phyloP scores from a whole-genome alignment of 441 rosid species.

The Mallotus japonicus region DNA sequence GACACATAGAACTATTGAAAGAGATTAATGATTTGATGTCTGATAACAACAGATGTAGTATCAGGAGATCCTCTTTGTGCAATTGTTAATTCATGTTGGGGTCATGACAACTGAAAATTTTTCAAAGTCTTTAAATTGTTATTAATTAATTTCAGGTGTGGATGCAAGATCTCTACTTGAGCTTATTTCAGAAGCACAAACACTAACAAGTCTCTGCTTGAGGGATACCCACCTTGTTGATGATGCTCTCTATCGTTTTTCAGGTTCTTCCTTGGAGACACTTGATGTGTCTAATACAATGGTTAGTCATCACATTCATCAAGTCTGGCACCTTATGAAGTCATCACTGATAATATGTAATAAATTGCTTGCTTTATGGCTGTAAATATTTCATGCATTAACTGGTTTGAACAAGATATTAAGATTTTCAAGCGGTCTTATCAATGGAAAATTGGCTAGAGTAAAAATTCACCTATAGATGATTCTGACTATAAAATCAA shows the following conservation, averaged over 20 bases:
- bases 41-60: slow-evolving; percentile 2
- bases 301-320: slow-evolving; percentile 43
- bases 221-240: slow-evolving; percentile 59
- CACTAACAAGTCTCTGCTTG: slow-evolving; percentile 64
- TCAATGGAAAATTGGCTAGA: not conserved
- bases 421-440: not conserved
- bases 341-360: not conserved
- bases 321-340: slow-evolving; percentile 2
- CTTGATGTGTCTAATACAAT: slow-evolving; percentile 73
- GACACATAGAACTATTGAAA: not conserved
- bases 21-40: not conserved
- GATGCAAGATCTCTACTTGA: slow-evolving; percentile 43
- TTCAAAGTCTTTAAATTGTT: not conserved
- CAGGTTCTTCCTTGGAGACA: slow-evolving; percentile 66
- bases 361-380: not conserved
- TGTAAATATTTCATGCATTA: not conserved
- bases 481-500: not conserved
- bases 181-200: slow-evolving; percentile 47
- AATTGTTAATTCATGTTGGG: slow-evolving; percentile 11
- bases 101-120: not conserved
- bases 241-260: slow-evolving; percentile 48
- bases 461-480: not conserved
- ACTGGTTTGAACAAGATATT: not conserved
- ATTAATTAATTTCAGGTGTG: slow-evolving; percentile 46
- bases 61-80: no score